Evolutionary conservation across 805 yeast species (phyloP), one percentile per base, ranked within the genome.

Genomic region (Kodamaea nitidulidarum): DNA sequence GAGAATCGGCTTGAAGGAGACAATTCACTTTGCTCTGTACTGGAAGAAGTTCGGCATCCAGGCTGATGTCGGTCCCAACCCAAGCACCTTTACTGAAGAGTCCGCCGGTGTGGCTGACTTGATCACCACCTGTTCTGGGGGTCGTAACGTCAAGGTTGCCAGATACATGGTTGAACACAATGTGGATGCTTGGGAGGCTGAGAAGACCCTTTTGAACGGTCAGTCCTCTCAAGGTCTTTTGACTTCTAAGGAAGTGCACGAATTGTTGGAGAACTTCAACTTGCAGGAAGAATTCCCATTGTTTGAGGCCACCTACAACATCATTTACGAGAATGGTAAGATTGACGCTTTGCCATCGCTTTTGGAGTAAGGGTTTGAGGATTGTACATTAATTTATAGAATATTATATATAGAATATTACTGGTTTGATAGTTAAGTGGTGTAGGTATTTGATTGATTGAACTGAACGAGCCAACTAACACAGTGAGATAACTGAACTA

Each of bases 51-150:
- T 86, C 68, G 93, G 69, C 15, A 61, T 63, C 47, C 55, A 51
- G 40, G 53, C 63, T 40, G 36, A 43, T 17, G 34, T 53, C 79
- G 80, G 90, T 82, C 80, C 85, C 50, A 67, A 76, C 45, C 76
- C 84, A 21, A 71, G 79, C 42, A 93, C 98, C 18, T 90, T 90
- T 65, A 86, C 95, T 47, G 83, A 82, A 61, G 98, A 93, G 67
- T 77, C 88, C 48, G 96, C 96, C 15, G 98, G 98, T 67, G 98
- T 93, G 41, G 98, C 98, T 27, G 98, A 93, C 63, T 75, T 93
- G 57, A 93, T 93, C 65, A 93, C 98, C 39, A 88, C 98, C 12
- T 93, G 98, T 70, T 78, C 95, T 14, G 97, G 97, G 58, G 98
- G 98, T 58, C 80, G 98, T 71, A 93, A 93, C 69, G 95, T 86